A percentile compares a stretch with the other conserved stretches of the same genome.
Evolutionary conservation across 345 rosid genomes (phyloP).

Genomic region (Citrus maxima): DNA sequence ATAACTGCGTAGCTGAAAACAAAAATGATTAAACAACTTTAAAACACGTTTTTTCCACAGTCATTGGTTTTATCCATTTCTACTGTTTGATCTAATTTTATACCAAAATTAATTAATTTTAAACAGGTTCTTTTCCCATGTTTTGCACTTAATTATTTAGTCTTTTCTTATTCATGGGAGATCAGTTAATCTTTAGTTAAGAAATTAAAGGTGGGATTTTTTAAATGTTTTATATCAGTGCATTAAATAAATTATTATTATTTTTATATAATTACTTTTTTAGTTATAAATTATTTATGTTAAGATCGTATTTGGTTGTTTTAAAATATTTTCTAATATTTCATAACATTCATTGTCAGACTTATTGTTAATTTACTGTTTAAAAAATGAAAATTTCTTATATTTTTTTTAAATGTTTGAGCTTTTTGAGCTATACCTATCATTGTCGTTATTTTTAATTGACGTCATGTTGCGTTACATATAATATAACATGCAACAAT

Average conservation of each 20-base stretch:
- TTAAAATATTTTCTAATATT: no score
- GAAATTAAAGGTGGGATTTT: background rate
- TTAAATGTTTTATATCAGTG: background rate
- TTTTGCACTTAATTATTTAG: background rate
- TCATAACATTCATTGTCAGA: no score
- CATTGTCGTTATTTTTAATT: no score
- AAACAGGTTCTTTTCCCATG: background rate
- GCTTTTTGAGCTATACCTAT: no score
- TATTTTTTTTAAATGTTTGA: no score
- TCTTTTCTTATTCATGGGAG: background rate
- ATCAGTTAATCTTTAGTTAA: no score
- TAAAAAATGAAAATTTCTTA: no score
- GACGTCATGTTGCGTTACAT: fast-evolving
- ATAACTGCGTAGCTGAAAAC: background rate
- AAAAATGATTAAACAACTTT: no score
- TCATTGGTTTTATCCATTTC: background rate
- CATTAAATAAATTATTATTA: background rate
- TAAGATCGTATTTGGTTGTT: background rate
- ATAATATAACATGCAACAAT: no score
- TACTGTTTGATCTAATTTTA: background rate
- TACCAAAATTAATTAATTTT: no score
- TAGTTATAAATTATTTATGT: background rate
- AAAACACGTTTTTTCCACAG: background rate
- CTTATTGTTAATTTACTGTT: fast-evolving
- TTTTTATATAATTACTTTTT: no score